phyloP scores from a whole-genome alignment of 129 eudicot genomes.

The Escallonia rubra region DNA sequence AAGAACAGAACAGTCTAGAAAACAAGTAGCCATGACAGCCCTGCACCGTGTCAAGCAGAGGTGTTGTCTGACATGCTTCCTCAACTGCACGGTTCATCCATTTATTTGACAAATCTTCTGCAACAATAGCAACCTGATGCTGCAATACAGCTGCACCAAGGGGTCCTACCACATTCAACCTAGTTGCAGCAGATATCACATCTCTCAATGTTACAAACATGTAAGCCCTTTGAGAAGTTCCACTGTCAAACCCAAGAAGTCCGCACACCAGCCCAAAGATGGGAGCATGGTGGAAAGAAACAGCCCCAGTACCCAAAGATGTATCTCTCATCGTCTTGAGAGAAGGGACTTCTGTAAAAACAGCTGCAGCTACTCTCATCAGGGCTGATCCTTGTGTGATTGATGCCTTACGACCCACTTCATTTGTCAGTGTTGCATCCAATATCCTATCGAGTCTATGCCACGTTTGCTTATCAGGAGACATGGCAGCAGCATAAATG shows the following conservation, averaged over 20 bases:
- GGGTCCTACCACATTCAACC: slow-evolving; percentile 88
- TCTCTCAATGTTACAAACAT: slow-evolving; percentile 84
- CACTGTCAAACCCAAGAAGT: slow-evolving; percentile 58
- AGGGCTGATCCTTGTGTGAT: slow-evolving; percentile 86
- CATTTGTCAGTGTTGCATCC: slow-evolving; percentile 80
- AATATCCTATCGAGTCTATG: slow-evolving; percentile 50
- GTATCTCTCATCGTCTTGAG: slow-evolving; percentile 58
- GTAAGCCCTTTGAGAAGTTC: slow-evolving; percentile 61
- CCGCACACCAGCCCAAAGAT: slow-evolving; percentile 87
- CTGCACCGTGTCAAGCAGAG: slow-evolving; percentile 89
- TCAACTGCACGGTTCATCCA: slow-evolving; percentile 77
- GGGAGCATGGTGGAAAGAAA: slow-evolving; percentile 81
- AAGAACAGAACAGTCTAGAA: slow-evolving; percentile 93
- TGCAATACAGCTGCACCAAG: slow-evolving; percentile 78
- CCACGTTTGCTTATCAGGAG: slow-evolving; percentile 61
- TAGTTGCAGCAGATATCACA: slow-evolving; percentile 83
- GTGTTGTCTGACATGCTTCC: slow-evolving; percentile 85
- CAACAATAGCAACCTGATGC: slow-evolving; percentile 58
- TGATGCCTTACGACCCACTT: slow-evolving; percentile 75
- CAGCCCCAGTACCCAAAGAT: slow-evolving; percentile 30
- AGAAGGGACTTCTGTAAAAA: slow-evolving; percentile 63
- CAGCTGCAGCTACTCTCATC: slow-evolving; percentile 65
- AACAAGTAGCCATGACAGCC: slow-evolving; percentile 94
- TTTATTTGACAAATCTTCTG: slow-evolving; percentile 54
- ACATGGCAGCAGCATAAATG: slow-evolving; percentile 40